A percentile compares a stretch with the other conserved stretches of the same genome.
phyloP scores from a whole-genome alignment of 2,329 filamentous ascomycete species.

The Alternaria dauci region DNA sequence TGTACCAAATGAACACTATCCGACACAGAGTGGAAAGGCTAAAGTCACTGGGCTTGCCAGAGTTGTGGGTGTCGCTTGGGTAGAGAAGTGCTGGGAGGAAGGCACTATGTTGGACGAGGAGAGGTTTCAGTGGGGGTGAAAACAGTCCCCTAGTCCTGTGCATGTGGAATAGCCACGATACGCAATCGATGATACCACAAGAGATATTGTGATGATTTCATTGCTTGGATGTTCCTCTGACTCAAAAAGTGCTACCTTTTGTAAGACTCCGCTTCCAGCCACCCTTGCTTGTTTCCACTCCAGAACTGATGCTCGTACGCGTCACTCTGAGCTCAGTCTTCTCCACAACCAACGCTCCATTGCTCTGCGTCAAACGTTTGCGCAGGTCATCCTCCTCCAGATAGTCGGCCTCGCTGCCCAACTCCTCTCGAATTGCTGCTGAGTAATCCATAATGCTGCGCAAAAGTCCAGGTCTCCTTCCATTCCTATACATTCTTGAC shows the following conservation, averaged over 20 bases:
- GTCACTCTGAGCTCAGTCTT: constrained; percentile 35
- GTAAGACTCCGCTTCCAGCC: constrained; percentile 34
- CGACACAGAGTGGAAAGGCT: constrained; percentile 54
- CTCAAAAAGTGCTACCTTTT: constrained; percentile 42
- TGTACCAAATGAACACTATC: constrained; percentile 59
- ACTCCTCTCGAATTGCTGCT: constrained; percentile 38
- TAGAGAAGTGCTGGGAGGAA: constrained; percentile 82
- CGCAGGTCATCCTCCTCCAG: constrained; percentile 37
- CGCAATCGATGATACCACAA: not conserved
- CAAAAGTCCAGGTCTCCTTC: constrained; percentile 40
- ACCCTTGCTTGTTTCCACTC: constrained; percentile 12
- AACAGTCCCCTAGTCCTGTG: not conserved
- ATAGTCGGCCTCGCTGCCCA: constrained; percentile 28
- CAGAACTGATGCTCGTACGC: constrained; percentile 20
- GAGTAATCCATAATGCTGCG: constrained; percentile 41
- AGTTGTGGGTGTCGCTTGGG: constrained; percentile 75
- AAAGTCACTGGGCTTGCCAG: constrained; percentile 65
- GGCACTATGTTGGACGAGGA: constrained; percentile 78
- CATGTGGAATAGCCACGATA: no score
- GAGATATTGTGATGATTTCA: not conserved
- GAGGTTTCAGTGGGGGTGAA: constrained; percentile 47
- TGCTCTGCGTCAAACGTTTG: constrained; percentile 28
- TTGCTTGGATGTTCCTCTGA: not conserved
- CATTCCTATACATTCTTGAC: constrained; percentile 42
- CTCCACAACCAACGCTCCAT: constrained; percentile 34